Conservation (phyloP, 2,329 filamentous ascomycete species). For the Apiospora saccharicola region DNA sequence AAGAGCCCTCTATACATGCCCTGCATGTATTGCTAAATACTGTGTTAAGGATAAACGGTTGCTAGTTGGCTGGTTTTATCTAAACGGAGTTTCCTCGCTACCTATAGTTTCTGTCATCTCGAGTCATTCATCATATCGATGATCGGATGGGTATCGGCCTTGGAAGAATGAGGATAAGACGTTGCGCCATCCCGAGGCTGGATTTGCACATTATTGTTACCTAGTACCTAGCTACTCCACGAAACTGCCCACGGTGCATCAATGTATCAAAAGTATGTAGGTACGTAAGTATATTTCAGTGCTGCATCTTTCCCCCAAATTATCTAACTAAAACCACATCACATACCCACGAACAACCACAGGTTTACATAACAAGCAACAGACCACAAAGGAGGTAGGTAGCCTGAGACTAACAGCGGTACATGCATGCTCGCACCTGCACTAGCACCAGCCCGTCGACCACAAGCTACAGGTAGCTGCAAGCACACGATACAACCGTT, state of each 20-base stretch:
- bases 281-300: not conserved
- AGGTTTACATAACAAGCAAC: not conserved
- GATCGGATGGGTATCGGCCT: not conserved
- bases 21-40: not conserved
- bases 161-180: not conserved
- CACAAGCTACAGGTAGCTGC: conserved; percentile 7
- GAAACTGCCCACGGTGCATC: not conserved
- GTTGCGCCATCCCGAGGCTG: conserved; percentile 9
- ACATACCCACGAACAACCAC: not conserved
- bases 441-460: conserved; percentile 19
- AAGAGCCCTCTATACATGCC: not conserved
- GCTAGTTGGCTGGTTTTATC: not conserved
- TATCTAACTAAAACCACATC: conserved; percentile 13
- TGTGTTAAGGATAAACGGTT: not conserved
- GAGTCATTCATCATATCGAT: conserved; percentile 16
- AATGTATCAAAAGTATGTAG: not conserved
- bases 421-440: conserved; percentile 19
- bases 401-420: conserved; percentile 8
- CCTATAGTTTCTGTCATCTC: not conserved
- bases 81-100: not conserved
- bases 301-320: not conserved
- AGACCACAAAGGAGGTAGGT: not conserved
- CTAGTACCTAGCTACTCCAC: not conserved
- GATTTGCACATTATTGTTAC: not conserved
- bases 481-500: conserved; percentile 16